These are phyloP conservation scores for Cyathus striatus DNA, from an alignment of 768 basidiomycete species.

Conservation along the genomic window DNA sequence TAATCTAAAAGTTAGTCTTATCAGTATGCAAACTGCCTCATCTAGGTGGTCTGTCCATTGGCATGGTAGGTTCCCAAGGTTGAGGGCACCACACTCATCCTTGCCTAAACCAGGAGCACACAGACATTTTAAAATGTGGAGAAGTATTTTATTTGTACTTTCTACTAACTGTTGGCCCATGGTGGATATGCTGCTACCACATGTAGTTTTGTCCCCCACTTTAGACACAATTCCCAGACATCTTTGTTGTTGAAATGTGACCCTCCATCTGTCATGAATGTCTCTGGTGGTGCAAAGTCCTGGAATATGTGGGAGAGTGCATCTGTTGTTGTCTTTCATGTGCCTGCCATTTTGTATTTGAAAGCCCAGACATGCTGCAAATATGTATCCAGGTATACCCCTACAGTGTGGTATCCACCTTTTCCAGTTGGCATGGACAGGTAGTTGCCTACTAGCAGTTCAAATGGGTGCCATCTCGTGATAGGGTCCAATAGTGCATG, in stretches of 20 bases:
- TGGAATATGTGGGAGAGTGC: conserved; percentile 14
- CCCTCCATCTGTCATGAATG: conserved; percentile 32
- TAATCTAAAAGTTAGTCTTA: too few species aligned
- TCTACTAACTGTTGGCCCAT: conserved; percentile 39
- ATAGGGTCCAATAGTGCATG: conserved; percentile 31
- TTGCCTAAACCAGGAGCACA: too few species aligned
- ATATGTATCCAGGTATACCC: conserved; percentile 22
- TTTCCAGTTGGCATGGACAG: conserved; percentile 25
- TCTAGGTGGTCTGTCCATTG: too few species aligned
- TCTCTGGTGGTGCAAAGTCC: conserved; percentile 15
- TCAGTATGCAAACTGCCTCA: too few species aligned
- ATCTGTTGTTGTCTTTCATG: conserved; percentile 16
- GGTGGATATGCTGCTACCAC: conserved; percentile 27
- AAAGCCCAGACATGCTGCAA: conserved; percentile 22
- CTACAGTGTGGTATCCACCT: conserved; percentile 20
- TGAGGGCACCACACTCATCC: too few species aligned
- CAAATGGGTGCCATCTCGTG: conserved; percentile 27
- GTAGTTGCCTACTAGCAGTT: conserved; percentile 28
- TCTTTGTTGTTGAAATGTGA: conserved; percentile 28
- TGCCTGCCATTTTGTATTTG: conserved; percentile 19
- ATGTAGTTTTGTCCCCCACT: conserved; percentile 10
- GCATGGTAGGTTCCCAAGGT: too few species aligned
- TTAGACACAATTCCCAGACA: conserved; percentile 18
- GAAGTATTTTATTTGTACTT: too few species aligned
- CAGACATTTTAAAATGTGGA: too few species aligned